These are phyloP conservation scores for Rusavskia elegans DNA, from an alignment of 495 filamentous ascomycete species.

Conservation along the genomic window DNA sequence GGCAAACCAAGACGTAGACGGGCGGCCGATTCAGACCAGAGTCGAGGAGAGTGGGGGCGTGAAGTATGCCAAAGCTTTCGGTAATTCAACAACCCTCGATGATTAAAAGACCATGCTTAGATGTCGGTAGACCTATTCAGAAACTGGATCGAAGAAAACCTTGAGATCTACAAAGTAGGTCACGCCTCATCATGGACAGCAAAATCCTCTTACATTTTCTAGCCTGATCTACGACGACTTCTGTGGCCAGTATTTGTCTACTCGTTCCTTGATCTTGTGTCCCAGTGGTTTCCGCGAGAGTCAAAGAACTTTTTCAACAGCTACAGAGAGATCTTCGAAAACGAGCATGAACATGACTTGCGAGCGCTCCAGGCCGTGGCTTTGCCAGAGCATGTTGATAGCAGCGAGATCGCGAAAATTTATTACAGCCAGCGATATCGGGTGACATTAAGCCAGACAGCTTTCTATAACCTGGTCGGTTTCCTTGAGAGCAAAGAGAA, in stretches of 20 bases:
- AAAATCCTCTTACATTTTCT: background rate
- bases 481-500: constrained; percentile 74
- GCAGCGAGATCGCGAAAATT: constrained; percentile 53
- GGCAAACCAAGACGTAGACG: constrained; percentile 60
- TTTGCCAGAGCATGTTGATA: constrained; percentile 58
- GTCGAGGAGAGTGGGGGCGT: constrained; percentile 53
- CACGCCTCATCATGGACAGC: background rate
- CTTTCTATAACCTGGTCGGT: constrained; percentile 64
- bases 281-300: constrained; percentile 53
- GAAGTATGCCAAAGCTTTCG: constrained; percentile 60
- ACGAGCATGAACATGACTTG: constrained; percentile 62
- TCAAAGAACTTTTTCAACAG: constrained; percentile 52
- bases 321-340: constrained; percentile 52
- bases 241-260: constrained; percentile 91
- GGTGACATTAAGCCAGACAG: constrained; percentile 65
- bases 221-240: constrained; percentile 77
- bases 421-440: constrained; percentile 76
- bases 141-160: constrained; percentile 71
- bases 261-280: constrained; percentile 70
- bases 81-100: constrained; percentile 20
- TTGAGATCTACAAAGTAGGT: constrained; percentile 82
- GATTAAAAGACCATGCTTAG: background rate
- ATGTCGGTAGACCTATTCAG: constrained; percentile 7
- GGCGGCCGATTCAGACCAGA: constrained; percentile 42
- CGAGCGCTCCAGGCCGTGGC: constrained; percentile 48